These are phyloP conservation scores for Funneliformis caledonium DNA, from an alignment of 371 early-diverging fungal genomes.

Conservation along the genomic window DNA sequence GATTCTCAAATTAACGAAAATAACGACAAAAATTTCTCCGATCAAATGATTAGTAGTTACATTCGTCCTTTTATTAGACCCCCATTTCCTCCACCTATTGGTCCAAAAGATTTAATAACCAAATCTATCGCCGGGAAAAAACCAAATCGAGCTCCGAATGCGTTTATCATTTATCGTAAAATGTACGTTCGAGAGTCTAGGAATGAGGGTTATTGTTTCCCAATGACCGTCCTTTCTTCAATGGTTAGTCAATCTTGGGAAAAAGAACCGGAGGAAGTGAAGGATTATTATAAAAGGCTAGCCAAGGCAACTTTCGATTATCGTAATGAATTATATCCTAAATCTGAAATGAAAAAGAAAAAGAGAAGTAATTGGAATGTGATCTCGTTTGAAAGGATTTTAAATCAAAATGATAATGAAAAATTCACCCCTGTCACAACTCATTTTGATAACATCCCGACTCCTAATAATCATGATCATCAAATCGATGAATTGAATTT, in stretches of 20 bases:
- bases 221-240: slow-evolving; percentile 39
- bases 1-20: not conserved
- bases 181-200: slow-evolving; percentile 9
- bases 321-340: slow-evolving; percentile 17
- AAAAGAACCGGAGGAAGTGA: slow-evolving; percentile 22
- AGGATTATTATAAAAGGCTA: slow-evolving; percentile 31
- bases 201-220: slow-evolving; percentile 17
- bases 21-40: not conserved
- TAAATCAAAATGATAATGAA: no score
- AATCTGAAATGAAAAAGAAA: slow-evolving; percentile 3
- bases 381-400: not conserved
- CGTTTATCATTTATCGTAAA: slow-evolving; percentile 36
- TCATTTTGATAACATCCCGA: not conserved
- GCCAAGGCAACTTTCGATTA: slow-evolving; percentile 31
- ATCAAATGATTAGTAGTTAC: not conserved
- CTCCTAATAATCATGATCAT: not conserved
- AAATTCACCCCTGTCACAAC: not conserved
- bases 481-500: not conserved
- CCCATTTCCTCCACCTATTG: slow-evolving; percentile 15
- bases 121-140: not conserved
- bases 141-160: slow-evolving; percentile 29
- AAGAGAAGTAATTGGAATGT: not conserved
- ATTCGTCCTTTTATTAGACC: slow-evolving; percentile 10
- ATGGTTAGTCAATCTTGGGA: slow-evolving; percentile 37
- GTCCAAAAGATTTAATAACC: not conserved